Evolutionary conservation across 2,329 filamentous ascomycete species (phyloP), one percentile per base, ranked within the genome.

Genomic region (Aspergillus japonicus): DNA sequence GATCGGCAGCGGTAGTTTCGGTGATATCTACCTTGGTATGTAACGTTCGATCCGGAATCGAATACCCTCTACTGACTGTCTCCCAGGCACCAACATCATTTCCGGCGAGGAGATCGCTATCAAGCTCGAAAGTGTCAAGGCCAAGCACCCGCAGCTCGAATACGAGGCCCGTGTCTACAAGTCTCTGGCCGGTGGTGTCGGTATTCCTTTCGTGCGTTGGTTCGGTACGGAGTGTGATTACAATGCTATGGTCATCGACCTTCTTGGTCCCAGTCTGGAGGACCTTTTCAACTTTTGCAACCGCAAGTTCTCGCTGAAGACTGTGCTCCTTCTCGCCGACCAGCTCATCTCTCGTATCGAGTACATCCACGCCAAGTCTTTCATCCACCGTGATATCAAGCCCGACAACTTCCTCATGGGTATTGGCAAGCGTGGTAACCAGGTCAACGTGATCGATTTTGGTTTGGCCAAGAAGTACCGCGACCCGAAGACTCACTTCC

Each of bases 211-310:
- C 74, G 95, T 99, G 75, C 92, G 94, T 80, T 99, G 95, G 95
- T 99, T 98, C 79, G 95, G 95, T 69, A 98, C 94, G 62, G 95
- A 99, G 81, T 98, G 94, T 80, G 95, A 98, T 82, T 98, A 99
- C 87, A 98, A 99, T 81, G 95, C 95, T 77, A 98, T 99, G 95
- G 95, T 99, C 55, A 87, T 98, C 67, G 95, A 99, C 74, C 88
- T 99, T 26, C 90, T 99, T 60, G 95, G 95, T 44, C 95, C 95
- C 68, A 95, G 90, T 73, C 82, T 99, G 79, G 95, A 99, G 81
- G 95, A 99, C 76, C 86, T 99, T 35, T 99, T 99, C 91, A 98
- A 99, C 87, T 98, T 98, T 80, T 99, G 95, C 88, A 98, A 98
- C 88, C 90, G 95, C 79, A 98, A 98, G 79, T 99, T 98, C 83